Base-by-base conservation (phyloP, 176 grass and related monocot genomes). In the Triticum timopheevii region DNA sequence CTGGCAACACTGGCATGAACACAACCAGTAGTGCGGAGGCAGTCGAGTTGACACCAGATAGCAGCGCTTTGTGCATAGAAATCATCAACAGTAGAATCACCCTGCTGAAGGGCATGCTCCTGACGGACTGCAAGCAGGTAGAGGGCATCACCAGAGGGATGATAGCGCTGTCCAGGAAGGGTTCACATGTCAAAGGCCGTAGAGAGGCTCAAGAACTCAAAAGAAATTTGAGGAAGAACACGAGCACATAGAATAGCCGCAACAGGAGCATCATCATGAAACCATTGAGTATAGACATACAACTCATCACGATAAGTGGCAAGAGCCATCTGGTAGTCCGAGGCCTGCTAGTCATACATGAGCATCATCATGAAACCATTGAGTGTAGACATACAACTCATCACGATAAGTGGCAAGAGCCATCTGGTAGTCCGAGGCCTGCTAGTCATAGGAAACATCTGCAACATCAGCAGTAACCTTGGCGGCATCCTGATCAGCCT, bases 81-180 rank as follows among this genome's bases (percentile, higher is more conserved):
- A 22, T 59, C 20, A 22, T 9, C 54, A 59, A 59, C 7, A 22
- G 0, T 59, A 22, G 17, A 19, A 5, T 59, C 19, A 59, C 19
- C 54, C 0, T 59, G 6, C 7, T 59, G 2, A 59, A 9, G 54
- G 2, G 2, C 54, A 22, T 59, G 54, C 54, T 59, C 2, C 20
- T 22, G 0, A 9, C 6, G 2, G 19, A 3, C 54, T 2, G 0
- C 6, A 22, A 59, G 2, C 7, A 22, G 0, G 7, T 9, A 8
- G 2, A 59, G 20, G 54, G 54, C 19, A 9, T 22, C 20, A 59
- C 19, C 0, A 9, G 19, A 59, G 54, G 2, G 17, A 1, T 59
- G 7, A 59, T 22, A 22, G 7, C 0, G 7, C 0, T 59, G 2
- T 17, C 6, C 0, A 1, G 17, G 6, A 20, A 56, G 17, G 19